Conservation (phyloP, 2,329 filamentous ascomycete species). For the Nemania sp. region DNA sequence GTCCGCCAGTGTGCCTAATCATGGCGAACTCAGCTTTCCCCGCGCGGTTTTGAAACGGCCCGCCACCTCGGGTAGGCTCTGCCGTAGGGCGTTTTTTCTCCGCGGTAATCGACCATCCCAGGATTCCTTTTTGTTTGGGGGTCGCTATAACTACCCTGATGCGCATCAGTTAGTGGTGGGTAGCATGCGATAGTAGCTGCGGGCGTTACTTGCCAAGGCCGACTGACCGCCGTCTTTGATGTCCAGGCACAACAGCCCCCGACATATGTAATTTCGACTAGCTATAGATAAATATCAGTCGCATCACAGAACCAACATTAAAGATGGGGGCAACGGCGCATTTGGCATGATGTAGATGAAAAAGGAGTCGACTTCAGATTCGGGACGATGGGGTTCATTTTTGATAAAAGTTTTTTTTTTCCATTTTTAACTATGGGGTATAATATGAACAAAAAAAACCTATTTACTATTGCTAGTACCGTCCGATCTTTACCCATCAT, state of each 20-base stretch:
- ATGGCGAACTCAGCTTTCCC: neutral
- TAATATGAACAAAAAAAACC: conserved; percentile 22
- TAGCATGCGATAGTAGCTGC: neutral
- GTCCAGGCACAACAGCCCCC: neutral
- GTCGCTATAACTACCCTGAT: neutral
- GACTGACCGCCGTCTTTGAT: neutral
- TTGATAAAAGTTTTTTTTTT: conserved; percentile 15
- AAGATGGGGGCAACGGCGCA: neutral
- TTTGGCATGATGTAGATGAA: neutral
- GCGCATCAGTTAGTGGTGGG: neutral
- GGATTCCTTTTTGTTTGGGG: conserved; percentile 12
- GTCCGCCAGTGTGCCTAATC: neutral
- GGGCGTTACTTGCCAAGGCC: conserved; percentile 1
- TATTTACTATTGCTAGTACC: conserved; percentile 39
- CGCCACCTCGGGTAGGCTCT: neutral
- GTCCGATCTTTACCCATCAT: conserved; percentile 29
- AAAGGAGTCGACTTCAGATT: neutral
- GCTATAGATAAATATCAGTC: neutral
- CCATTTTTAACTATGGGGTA: conserved; percentile 15
- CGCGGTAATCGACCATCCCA: conserved; percentile 4
- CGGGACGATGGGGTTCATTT: neutral
- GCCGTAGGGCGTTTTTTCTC: conserved; percentile 3
- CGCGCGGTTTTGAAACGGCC: conserved; percentile 22
- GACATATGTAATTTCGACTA: neutral
- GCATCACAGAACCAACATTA: neutral